Base-by-base conservation (phyloP, 140 eudicot species). In the Bidens hawaiensis region DNA sequence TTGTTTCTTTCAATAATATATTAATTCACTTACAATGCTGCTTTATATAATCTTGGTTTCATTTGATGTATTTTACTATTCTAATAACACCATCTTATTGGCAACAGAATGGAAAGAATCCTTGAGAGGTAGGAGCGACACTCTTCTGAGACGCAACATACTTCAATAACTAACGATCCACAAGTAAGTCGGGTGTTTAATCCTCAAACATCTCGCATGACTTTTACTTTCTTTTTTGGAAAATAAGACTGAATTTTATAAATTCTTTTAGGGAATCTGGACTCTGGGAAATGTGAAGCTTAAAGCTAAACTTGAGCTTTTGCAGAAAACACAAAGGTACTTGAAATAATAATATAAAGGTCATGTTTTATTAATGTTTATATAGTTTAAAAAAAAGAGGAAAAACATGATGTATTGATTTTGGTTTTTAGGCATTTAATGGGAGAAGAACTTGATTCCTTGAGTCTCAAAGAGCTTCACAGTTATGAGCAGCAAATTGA, bases 91-190 rank as follows among this genome's bases (percentile, higher is more conserved):
- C 62, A 50, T 52, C 10, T 23, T 73, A 25, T 62, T 69, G 21
- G 24, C 38, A 51, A 67, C 83, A 87, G 97, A 77, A 90, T 87
- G 97, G 96, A 90, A 63, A 87, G 80, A 83, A 87, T 90, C 64
- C 94, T 90, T 31, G 90, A 84, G 64, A 76, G 91, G 65, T 86
- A 90, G 16, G 96, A 90, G 65, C 76, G 91, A 59, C 76, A 87
- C 67, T 82, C 96, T 2, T 61, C 64, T 33, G 94, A 86, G 64
- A 84, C 62, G 74, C 94, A 90, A 68, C 77, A 62, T 17, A 73
- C 52, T 41, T 21, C 87, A 51, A 77, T 77, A 47, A 63, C 74
- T 70, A 73, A 62, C 25, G 69, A 73, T 19, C 64, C 90, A 34
- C 82, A 81, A 73, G 97, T 90, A 72, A 21, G 69, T 69, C 36